Conservation (phyloP, 495 filamentous ascomycete species). For the Tuber indicum region DNA sequence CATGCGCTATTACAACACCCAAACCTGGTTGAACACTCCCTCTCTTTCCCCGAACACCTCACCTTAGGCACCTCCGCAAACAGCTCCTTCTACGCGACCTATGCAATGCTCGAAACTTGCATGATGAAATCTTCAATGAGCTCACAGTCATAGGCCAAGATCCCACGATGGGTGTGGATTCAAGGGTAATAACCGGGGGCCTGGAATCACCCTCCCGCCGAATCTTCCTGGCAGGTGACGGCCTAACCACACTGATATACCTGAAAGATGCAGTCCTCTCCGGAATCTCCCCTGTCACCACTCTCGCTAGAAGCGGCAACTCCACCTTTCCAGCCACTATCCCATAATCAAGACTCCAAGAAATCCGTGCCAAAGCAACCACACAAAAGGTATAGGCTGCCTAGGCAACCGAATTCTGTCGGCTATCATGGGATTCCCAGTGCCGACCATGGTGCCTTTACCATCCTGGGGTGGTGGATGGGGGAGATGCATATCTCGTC, state of each 20-base stretch:
- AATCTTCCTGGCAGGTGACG: slow-evolving; percentile 16
- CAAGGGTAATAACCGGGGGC: slow-evolving; percentile 25
- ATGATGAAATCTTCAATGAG: slow-evolving; percentile 28
- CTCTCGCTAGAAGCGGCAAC: background rate
- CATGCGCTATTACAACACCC: slow-evolving; percentile 13
- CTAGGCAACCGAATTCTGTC: slow-evolving; percentile 36
- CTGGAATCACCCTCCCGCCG: slow-evolving; percentile 24
- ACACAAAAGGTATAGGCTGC: slow-evolving; percentile 31
- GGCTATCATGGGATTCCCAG: slow-evolving; percentile 24
- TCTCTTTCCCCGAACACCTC: slow-evolving; percentile 25
- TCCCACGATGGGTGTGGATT: slow-evolving; percentile 17
- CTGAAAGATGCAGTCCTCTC: slow-evolving; percentile 34
- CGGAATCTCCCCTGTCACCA: slow-evolving; percentile 19
- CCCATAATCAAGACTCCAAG: slow-evolving; percentile 6
- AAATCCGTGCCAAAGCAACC: slow-evolving; percentile 19
- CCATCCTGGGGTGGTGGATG: slow-evolving; percentile 27
- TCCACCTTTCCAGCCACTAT: background rate
- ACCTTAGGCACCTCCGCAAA: slow-evolving; percentile 23
- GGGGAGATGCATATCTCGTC: slow-evolving; percentile 34
- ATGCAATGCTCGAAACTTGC: slow-evolving; percentile 22
- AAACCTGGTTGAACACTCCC: slow-evolving; percentile 4
- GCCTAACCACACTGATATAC: slow-evolving; percentile 31
- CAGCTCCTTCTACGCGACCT: slow-evolving; percentile 32
- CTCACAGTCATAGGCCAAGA: slow-evolving; percentile 29
- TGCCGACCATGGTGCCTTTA: slow-evolving; percentile 31